phyloP scores from a whole-genome alignment of 805 yeast genomes.

The Kodamaea fukazawae region DNA sequence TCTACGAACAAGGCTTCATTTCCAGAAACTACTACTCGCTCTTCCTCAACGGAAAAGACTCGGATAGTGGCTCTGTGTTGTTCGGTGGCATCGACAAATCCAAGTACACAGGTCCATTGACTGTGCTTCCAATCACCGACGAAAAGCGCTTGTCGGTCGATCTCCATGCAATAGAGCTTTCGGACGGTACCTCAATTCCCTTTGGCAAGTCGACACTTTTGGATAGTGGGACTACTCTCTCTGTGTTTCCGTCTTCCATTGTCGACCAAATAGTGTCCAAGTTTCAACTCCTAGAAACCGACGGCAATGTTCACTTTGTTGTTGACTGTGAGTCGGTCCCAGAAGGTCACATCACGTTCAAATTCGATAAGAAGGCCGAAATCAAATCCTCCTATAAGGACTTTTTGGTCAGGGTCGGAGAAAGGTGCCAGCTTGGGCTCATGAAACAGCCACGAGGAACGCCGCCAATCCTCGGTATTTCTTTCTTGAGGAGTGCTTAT shows the following conservation, averaged over 20 bases:
- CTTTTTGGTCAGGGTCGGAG: too few relatives aligned
- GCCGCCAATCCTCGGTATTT: conserved; percentile 21
- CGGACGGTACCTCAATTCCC: background rate
- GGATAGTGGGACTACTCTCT: conserved; percentile 59
- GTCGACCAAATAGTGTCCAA: conserved; percentile 2
- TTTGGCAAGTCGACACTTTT: conserved; percentile 37
- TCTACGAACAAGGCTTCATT: conserved; percentile 59
- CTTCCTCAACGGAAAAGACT: conserved; percentile 46
- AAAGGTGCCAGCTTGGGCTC: too few relatives aligned
- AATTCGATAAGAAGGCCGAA: conserved; percentile 4
- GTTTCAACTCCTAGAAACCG: background rate
- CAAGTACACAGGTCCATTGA: conserved; percentile 53
- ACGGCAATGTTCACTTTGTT: conserved; percentile 3
- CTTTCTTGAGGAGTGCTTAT: conserved; percentile 26
- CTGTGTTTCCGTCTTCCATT: conserved; percentile 38
- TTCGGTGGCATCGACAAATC: conserved; percentile 73
- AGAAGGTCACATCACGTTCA: conserved; percentile 1
- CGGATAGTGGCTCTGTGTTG: conserved; percentile 49
- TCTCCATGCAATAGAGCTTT: conserved; percentile 1
- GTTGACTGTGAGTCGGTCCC: conserved; percentile 2
- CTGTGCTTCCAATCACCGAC: conserved; percentile 21
- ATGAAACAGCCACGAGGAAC: background rate
- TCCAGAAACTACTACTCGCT: conserved; percentile 58
- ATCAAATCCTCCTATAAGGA: conserved; percentile 1
- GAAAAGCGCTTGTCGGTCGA: background rate